Base-by-base conservation (phyloP, 1,284 basidiomycete species). In the Afroboletus lepidellus region DNA sequence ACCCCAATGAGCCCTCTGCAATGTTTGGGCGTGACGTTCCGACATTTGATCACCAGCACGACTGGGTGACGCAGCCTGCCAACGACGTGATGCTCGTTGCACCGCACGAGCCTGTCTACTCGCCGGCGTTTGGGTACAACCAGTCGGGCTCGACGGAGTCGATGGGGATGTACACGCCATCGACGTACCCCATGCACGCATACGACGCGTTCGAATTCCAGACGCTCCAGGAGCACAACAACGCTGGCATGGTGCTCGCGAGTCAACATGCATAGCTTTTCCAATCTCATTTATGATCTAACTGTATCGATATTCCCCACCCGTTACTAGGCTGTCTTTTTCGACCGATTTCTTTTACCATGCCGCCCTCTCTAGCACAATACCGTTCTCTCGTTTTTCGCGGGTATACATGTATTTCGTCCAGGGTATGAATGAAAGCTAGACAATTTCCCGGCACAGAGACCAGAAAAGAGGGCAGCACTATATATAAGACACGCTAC, bases 171-270 rank as follows among this genome's bases (percentile, higher is more conserved):
- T 62, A 56, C 27, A 41, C 51, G 8, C 20, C 56, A 18, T 27
- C 64, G 12, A 25, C 56, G 32, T 69, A 57, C 20, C 16, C 54
- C 27, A 48, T 60, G 6, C 33, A 56, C 43, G 51, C 66, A n/a
- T 69, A 65, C 33, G 64, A 67, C 51, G 56, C 69, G 12, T 62
- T 70, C 36, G 72, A 67, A 21, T 68, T 70, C 24, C 70, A 67
- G 51, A 48, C 59, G 16, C 51, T 71, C 11, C 65, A 59, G 21
- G 71, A 69, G 45, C 64, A 74, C 23, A 52, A 48, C 27, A 52
- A 48, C 38, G 42, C 57, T 33, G 49, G 46, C 23, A 42, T 51
- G 16, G 9, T 48, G 34, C 53, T 60, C 21, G 43, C 58, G 6
- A 50, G 55, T 38, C 64, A 63, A 46, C 64, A 53, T 6, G 64